Conservation (phyloP, 2,329 filamentous ascomycete genomes). For the Colletotrichum orchidophilum region DNA sequence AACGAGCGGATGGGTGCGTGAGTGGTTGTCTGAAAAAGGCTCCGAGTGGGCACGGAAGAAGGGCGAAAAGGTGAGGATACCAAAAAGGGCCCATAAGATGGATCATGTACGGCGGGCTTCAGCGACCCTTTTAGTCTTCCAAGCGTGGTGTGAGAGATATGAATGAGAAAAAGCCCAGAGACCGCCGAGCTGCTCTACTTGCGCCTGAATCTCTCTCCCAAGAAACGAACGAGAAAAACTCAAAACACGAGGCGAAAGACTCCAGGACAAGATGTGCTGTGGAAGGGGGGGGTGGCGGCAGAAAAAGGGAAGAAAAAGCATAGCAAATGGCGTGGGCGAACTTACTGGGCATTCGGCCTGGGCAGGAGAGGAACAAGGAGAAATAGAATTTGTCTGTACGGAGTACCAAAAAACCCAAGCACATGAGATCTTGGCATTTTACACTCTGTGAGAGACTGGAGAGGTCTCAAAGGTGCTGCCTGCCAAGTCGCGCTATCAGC, state of each 20-base stretch:
- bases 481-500: constrained; percentile 31
- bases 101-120: not conserved
- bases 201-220: not conserved
- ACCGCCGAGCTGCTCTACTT: not conserved
- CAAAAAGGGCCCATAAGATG: not conserved
- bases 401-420: not conserved
- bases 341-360: not conserved
- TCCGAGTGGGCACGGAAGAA: not conserved
- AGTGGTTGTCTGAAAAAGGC: not conserved
- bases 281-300: not conserved
- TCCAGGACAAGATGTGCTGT: not conserved
- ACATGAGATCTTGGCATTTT: not conserved
- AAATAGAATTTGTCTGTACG: not conserved
- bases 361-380: not conserved
- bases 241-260: not conserved
- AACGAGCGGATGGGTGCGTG: not conserved
- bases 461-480: constrained; percentile 5
- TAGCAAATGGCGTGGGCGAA: not conserved
- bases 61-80: not conserved
- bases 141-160: not conserved
- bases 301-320: not conserved
- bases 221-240: constrained; percentile 18
- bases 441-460: constrained; percentile 5
- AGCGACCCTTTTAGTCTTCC: not conserved
- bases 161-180: not conserved